phyloP scores from a whole-genome alignment of 75 land plant species.

The Picea sitchensis region DNA sequence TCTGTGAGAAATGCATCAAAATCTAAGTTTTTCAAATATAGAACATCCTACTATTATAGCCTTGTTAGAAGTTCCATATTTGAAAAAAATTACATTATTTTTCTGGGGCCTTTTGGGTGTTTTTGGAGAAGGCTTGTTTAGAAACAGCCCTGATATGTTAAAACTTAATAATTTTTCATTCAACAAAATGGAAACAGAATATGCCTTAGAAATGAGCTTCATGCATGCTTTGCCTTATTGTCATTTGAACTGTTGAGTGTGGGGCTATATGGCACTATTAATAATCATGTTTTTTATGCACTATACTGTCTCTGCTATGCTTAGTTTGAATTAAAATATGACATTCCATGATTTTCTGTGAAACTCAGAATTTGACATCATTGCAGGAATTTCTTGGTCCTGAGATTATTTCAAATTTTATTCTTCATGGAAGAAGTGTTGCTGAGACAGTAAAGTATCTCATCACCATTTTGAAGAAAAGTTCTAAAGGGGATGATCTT shows the following conservation, averaged over 20 bases:
- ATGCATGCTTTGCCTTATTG: background rate
- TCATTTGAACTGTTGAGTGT: background rate
- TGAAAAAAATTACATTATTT: background rate
- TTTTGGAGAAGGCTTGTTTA: background rate
- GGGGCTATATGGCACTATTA: background rate
- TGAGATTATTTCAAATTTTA: conserved; percentile 88
- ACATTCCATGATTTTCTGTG: background rate
- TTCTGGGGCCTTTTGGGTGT: background rate
- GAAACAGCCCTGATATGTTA: background rate
- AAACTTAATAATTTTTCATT: background rate
- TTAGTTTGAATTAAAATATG: background rate
- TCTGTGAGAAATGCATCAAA: too few species aligned
- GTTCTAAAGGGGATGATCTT: conserved; percentile 55
- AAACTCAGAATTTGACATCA: background rate
- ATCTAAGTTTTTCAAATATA: too few species aligned
- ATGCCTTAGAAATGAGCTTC: background rate
- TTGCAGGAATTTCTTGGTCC: conserved; percentile 87
- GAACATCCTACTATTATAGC: too few species aligned
- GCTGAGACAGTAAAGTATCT: conserved; percentile 85
- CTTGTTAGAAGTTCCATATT: background rate
- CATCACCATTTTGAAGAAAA: conserved; percentile 68
- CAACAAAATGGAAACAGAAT: background rate
- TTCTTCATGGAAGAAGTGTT: conserved; percentile 72
- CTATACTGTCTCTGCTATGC: background rate
- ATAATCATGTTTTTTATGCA: background rate